phyloP scores from a whole-genome alignment of 257 asterid species.

The Ophiorrhiza pumila region DNA sequence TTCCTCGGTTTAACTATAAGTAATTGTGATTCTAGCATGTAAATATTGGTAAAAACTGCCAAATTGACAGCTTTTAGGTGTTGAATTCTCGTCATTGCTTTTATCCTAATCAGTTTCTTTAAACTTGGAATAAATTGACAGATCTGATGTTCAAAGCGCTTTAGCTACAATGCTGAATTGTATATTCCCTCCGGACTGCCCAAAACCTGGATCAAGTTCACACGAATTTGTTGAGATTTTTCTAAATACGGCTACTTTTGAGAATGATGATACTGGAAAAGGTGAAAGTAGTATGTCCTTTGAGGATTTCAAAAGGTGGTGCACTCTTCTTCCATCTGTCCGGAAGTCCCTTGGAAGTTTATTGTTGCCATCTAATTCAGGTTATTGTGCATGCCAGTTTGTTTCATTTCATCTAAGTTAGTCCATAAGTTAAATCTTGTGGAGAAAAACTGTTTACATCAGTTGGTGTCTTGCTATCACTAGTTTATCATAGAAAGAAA shows the following conservation, averaged over 20 bases:
- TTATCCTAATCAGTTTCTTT: conserved; percentile 12
- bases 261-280: conserved; percentile 28
- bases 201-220: conserved; percentile 43
- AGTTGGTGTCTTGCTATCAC: background rate
- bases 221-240: conserved; percentile 45
- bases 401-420: background rate
- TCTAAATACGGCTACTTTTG: conserved; percentile 47
- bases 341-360: conserved; percentile 73
- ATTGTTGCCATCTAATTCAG: conserved; percentile 67
- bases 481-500: background rate
- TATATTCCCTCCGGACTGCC: conserved; percentile 40
- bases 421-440: background rate
- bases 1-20: background rate
- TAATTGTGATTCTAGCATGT: background rate
- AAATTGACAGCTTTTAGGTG: background rate
- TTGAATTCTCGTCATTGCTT: background rate
- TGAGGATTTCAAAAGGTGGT: conserved; percentile 78
- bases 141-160: conserved; percentile 78
- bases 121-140: conserved; percentile 33
- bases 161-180: conserved; percentile 56
- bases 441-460: background rate
- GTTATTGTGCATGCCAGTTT: conserved; percentile 26
- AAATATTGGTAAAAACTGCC: background rate
- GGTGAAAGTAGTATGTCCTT: conserved; percentile 47
- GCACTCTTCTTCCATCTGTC: conserved; percentile 72